These are phyloP conservation scores for Ananas comosus DNA, from an alignment of 176 grass and related monocot genomes.

Conservation along the genomic window DNA sequence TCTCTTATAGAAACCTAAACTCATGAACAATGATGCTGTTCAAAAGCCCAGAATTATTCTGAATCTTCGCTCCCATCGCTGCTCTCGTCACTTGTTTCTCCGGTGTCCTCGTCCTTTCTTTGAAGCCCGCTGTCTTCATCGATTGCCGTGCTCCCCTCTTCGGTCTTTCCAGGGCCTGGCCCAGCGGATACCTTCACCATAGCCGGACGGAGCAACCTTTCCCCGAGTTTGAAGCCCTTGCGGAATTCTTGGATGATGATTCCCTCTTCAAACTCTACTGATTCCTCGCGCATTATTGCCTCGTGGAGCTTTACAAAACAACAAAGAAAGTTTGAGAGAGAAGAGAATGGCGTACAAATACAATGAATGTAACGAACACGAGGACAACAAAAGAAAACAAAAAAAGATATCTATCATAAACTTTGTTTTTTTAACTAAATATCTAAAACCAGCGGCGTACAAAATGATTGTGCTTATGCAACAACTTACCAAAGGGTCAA, in stretches of 20 bases:
- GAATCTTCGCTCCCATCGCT: slow-evolving; percentile 22
- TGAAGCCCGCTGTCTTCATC: slow-evolving; percentile 48
- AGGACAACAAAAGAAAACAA: background rate
- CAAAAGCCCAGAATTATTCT: slow-evolving; percentile 17
- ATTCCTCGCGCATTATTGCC: slow-evolving; percentile 91
- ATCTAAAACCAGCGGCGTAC: background rate
- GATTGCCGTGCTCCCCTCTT: slow-evolving; percentile 15
- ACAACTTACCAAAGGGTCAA: slow-evolving; percentile 87
- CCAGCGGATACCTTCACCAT: slow-evolving; percentile 96
- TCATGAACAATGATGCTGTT: slow-evolving; percentile 2
- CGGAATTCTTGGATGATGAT: slow-evolving; percentile 90
- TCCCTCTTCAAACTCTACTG: slow-evolving; percentile 62
- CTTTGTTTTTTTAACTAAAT: background rate
- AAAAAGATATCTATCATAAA: background rate
- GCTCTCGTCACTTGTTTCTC: slow-evolving; percentile 24
- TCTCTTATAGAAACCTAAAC: slow-evolving; percentile 4
- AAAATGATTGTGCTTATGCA: background rate
- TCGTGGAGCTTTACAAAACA: slow-evolving; percentile 67
- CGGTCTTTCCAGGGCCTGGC: slow-evolving; percentile 50
- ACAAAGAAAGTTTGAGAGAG: slow-evolving; percentile 8
- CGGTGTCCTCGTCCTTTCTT: slow-evolving; percentile 10
- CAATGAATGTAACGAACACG: background rate
- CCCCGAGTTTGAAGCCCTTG: slow-evolving; percentile 83
- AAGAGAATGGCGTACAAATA: background rate
- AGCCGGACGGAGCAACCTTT: slow-evolving; percentile 66